phyloP scores from a whole-genome alignment of 331 rosid species.

The Acacia concinna region DNA sequence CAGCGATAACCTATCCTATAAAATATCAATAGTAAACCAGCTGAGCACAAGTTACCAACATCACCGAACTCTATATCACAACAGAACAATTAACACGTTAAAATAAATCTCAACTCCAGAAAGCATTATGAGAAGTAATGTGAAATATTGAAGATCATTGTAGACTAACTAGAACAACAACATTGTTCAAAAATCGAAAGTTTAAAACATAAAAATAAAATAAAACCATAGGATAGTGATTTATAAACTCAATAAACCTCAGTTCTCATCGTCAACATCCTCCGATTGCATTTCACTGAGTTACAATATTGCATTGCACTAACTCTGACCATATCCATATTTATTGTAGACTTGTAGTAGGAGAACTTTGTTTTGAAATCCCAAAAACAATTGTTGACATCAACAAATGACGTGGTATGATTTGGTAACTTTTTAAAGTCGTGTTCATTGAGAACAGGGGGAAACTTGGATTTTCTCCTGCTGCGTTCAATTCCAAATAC shows the following conservation, averaged over 20 bases:
- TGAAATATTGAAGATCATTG: background rate
- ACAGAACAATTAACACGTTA: background rate
- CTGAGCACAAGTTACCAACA: constrained; percentile 5
- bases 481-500: background rate
- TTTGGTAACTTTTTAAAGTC: background rate
- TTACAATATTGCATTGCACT: background rate
- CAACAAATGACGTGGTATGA: background rate
- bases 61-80: background rate
- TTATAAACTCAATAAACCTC: background rate
- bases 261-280: background rate
- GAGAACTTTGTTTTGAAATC: background rate
- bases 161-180: background rate
- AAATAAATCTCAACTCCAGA: background rate
- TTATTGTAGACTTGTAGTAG: background rate
- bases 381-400: background rate
- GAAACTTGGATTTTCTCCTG: background rate
- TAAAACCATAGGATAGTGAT: background rate
- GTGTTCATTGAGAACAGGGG: background rate
- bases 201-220: background rate
- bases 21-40: constrained; percentile 39
- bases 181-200: background rate
- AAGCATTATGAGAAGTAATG: background rate
- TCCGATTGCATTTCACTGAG: background rate
- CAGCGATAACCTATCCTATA: constrained; percentile 97
- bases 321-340: background rate